Conservation (phyloP, 257 asterid species). For the Haberlea rhodopensis region DNA sequence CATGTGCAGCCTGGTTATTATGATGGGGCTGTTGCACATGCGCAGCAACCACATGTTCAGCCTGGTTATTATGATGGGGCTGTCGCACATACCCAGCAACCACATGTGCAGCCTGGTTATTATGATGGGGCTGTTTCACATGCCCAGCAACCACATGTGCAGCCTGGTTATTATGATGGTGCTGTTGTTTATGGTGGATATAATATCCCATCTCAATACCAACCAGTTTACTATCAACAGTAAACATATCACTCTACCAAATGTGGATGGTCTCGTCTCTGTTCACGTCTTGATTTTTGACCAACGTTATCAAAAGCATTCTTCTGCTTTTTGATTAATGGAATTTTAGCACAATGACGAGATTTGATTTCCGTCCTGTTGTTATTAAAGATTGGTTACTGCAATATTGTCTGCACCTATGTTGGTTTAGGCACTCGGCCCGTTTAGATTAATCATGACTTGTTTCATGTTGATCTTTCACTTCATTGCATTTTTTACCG, state of each 20-base stretch:
- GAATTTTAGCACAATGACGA: constrained; percentile 26
- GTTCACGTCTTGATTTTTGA: constrained; percentile 18
- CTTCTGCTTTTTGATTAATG: constrained; percentile 22
- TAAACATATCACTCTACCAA: constrained; percentile 28
- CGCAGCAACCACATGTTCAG: too few species aligned
- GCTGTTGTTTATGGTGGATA: constrained; percentile 42
- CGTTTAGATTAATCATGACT: constrained; percentile 34
- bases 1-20: too few species aligned
- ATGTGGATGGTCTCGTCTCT: constrained; percentile 26
- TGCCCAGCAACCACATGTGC: constrained; percentile 28
- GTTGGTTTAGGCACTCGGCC: constrained; percentile 23
- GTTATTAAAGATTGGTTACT: constrained; percentile 19
- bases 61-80: too few species aligned
- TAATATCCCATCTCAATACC: constrained; percentile 45
- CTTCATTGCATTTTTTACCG: constrained; percentile 11
- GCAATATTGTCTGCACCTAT: constrained; percentile 23
- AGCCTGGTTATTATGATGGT: constrained; percentile 41
- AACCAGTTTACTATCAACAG: constrained; percentile 52
- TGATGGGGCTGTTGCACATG: too few species aligned
- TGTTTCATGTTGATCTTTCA: constrained; percentile 35
- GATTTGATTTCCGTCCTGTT: constrained; percentile 19
- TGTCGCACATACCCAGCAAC: too few species aligned
- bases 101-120: too few species aligned
- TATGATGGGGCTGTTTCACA: too few species aligned
- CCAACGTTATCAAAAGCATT: constrained; percentile 26